A percentile compares a stretch with the other conserved stretches of the same genome.
phyloP scores from a whole-genome alignment of 2,329 filamentous ascomycete species.

The Achaetomium macrosporum region DNA sequence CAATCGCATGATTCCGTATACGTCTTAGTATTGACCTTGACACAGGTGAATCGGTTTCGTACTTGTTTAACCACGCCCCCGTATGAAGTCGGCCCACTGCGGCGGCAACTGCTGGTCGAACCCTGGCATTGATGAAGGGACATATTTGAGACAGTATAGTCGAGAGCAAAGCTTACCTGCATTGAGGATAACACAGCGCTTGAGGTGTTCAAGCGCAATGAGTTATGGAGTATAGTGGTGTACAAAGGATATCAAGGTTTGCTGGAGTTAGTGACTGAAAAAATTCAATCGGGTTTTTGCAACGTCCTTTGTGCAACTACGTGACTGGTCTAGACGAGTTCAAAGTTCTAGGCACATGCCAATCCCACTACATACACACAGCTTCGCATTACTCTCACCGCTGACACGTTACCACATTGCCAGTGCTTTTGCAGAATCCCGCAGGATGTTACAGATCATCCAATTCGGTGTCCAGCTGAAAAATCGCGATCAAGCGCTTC shows the following conservation, averaged over 20 bases:
- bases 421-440: too few relatives aligned
- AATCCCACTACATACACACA: too few relatives aligned
- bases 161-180: neutral
- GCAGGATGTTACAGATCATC: too few relatives aligned
- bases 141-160: neutral
- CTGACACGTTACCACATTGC: too few relatives aligned
- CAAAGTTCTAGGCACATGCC: too few relatives aligned
- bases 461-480: too few relatives aligned
- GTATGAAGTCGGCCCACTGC: conserved; percentile 29
- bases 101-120: neutral
- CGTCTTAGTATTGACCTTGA: conserved; percentile 7
- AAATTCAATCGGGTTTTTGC: neutral
- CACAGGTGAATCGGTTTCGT: conserved; percentile 60
- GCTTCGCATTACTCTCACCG: too few relatives aligned
- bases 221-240: neutral
- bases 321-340: too few relatives aligned
- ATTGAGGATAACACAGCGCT: neutral
- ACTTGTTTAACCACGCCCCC: conserved; percentile 62
- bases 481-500: too few relatives aligned
- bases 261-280: neutral
- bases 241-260: neutral
- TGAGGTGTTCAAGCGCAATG: neutral
- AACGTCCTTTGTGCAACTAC: too few relatives aligned
- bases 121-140: neutral
- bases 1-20: neutral